Evolutionary conservation across 2,329 filamentous ascomycete species (phyloP), one percentile per base, ranked within the genome.

Genomic region (Trichoderma semiorbis): DNA sequence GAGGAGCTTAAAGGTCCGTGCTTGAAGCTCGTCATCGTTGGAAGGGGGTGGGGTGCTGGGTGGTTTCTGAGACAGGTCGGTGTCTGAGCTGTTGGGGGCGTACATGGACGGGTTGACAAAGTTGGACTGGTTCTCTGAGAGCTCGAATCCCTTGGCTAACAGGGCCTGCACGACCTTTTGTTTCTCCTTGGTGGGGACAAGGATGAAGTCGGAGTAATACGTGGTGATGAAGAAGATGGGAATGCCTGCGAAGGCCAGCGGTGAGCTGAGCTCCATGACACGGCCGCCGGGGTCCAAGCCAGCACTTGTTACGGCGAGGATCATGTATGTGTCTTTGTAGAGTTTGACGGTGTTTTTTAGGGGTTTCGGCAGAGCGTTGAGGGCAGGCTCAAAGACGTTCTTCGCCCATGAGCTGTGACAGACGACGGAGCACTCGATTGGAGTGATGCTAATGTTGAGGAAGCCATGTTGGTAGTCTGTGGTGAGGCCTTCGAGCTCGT

Each of bases 211-310:
- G 39, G 93, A 96, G 82, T 97, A 98, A 82, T 98, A 99, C 36
- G 94, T 98, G 4, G 95, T 98, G 80, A 98, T 97, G 87, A 98
- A 98, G 85, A 98, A 98, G 78, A 99, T 97, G 68, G 95, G 93
- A 67, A 98, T 96, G 76, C 94, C 93, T 64, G 95, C 95, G 79
- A 98, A 87, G 32, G 96, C 95, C 36, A 98, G 86, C 6, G 95
- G 96, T 68, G 91, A 95, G 8, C 95, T 98, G 73, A 99, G 83
- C 78, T 98, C 95, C 76, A 98, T 89, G 7, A 99, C 95, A 70
- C 95, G 89, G 76, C 95, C 94, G 7, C 94, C 95, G 11, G 95
- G 95, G 79, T 98, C 95, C 76, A 97, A 90, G 8, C 95, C 94
- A 76, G 95, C 92, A 74, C 93, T 94, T 74, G 94, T 93, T 73